These are phyloP conservation scores for Nemania serpens DNA, from an alignment of 2,329 filamentous ascomycete species.

Conservation along the genomic window DNA sequence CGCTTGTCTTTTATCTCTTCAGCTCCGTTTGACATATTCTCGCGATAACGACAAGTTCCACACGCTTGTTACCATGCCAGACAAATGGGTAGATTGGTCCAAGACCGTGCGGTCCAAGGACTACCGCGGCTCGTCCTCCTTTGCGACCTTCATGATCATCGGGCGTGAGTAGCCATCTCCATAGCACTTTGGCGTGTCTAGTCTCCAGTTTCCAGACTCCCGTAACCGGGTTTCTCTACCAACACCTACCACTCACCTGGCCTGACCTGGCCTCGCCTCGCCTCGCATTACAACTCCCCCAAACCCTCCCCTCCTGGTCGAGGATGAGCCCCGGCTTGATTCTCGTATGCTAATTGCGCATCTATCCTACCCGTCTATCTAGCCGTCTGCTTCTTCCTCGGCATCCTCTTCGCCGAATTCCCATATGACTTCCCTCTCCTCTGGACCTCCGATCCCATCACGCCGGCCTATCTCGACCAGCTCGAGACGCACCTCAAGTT, in stretches of 20 bases:
- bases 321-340: too few relatives aligned
- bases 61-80: constrained; percentile 33
- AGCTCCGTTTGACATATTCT: not conserved
- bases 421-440: constrained; percentile 94
- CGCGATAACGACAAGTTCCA: not conserved
- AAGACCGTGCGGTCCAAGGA: constrained; percentile 62
- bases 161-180: constrained; percentile 71
- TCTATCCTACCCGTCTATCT: not conserved
- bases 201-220: too few relatives aligned
- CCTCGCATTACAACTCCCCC: constrained; percentile 3
- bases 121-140: constrained; percentile 69
- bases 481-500: constrained; percentile 90
- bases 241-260: not conserved
- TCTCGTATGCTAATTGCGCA: too few relatives aligned
- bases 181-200: not conserved
- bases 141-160: constrained; percentile 96
- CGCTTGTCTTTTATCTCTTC: not conserved
- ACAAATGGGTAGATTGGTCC: constrained; percentile 55
- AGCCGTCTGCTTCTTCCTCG: constrained; percentile 97
- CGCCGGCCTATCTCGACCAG: constrained; percentile 74
- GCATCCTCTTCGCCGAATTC: constrained; percentile 94
- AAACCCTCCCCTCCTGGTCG: not conserved
- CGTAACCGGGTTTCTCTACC: not conserved
- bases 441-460: constrained; percentile 71
- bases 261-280: too few relatives aligned